Evolutionary conservation across 2,329 filamentous ascomycete species (phyloP).

Genomic region (Dactylellina sp.): DNA sequence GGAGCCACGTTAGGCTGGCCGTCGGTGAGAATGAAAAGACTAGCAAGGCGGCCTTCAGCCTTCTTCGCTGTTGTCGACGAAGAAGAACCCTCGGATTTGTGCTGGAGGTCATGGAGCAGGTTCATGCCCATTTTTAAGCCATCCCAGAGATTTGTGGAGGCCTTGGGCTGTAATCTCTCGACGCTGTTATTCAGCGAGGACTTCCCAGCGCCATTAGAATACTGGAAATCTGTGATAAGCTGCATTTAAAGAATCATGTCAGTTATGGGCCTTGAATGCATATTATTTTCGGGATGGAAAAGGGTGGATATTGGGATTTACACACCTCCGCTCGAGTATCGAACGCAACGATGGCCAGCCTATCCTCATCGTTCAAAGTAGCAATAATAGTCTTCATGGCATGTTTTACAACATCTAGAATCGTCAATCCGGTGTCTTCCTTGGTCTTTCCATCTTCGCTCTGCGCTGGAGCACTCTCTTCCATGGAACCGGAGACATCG

Average conservation of each 20-base stretch:
- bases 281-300: no score
- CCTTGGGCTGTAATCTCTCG: slow-evolving; percentile 63
- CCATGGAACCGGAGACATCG: slow-evolving; percentile 73
- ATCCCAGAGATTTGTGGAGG: slow-evolving; percentile 71
- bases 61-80: slow-evolving; percentile 45
- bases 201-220: slow-evolving; percentile 68
- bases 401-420: slow-evolving; percentile 73
- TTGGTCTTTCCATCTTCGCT: slow-evolving; percentile 59
- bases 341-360: slow-evolving; percentile 72
- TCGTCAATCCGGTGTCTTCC: slow-evolving; percentile 68
- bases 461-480: slow-evolving; percentile 66
- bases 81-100: slow-evolving; percentile 58
- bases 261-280: no score
- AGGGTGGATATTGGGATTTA: slow-evolving; percentile 4
- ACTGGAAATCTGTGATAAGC: slow-evolving; percentile 65
- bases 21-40: slow-evolving; percentile 62
- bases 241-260: slow-evolving; percentile 1
- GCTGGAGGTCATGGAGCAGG: slow-evolving; percentile 64
- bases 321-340: slow-evolving; percentile 63
- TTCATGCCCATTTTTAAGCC: slow-evolving; percentile 69
- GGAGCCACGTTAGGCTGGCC: slow-evolving; percentile 62
- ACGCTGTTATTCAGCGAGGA: slow-evolving; percentile 65
- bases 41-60: slow-evolving; percentile 59
- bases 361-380: slow-evolving; percentile 69
- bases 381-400: slow-evolving; percentile 71